Evolutionary conservation across 2,329 filamentous ascomycete genomes (phyloP).

Genomic region (Phaeosphaeria sp.): DNA sequence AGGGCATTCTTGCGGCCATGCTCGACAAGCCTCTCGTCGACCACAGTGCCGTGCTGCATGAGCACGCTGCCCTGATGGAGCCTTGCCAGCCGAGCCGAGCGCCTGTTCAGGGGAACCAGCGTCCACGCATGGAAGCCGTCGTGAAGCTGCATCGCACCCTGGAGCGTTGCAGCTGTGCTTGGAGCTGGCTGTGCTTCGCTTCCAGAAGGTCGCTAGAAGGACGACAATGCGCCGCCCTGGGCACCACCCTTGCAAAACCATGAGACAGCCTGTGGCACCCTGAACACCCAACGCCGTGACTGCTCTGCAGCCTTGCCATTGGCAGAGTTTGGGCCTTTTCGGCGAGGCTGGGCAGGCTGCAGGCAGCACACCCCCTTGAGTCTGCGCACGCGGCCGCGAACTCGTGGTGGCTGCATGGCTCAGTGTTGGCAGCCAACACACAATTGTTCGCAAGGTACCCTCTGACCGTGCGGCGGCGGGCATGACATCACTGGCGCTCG

Average conservation of each 20-base stretch:
- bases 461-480: not conserved
- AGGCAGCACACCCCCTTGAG: not conserved
- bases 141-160: not conserved
- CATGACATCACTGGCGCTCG: not conserved
- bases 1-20: conserved; percentile 39
- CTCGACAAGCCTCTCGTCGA: conserved; percentile 20
- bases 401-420: conserved; percentile 26
- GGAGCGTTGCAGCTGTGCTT: conserved; percentile 21
- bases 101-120: not conserved
- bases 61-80: conserved; percentile 1
- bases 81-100: conserved; percentile 4
- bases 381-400: conserved; percentile 15
- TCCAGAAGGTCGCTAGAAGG: conserved; percentile 38
- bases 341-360: conserved; percentile 4
- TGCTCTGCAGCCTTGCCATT: conserved; percentile 15
- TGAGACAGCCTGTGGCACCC: conserved; percentile 9
- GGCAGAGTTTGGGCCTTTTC: conserved; percentile 14
- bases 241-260: conserved; percentile 21
- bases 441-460: conserved; percentile 12
- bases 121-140: not conserved
- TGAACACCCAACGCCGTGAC: conserved; percentile 18
- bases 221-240: conserved; percentile 23
- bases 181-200: conserved; percentile 15
- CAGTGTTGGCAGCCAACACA: conserved; percentile 16
- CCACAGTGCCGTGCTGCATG: conserved; percentile 9